Conservation (phyloP, 2,329 filamentous ascomycete species). For the Pseudogymnoascus sp. region DNA sequence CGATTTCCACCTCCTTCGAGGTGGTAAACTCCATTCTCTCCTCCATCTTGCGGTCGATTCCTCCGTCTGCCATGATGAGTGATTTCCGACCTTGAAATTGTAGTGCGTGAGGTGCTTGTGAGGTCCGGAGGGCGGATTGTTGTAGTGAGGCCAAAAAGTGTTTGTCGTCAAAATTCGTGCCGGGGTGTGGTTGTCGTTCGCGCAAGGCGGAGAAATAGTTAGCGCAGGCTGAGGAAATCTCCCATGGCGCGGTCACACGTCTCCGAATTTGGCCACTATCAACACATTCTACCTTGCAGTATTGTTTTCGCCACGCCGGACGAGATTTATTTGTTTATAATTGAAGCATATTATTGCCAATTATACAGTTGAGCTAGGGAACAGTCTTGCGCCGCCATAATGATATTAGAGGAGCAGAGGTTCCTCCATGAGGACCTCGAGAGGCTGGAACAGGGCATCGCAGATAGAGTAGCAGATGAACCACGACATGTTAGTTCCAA, state of each 20-base stretch:
- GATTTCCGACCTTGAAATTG: conserved; percentile 14
- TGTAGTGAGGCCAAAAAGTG: neutral
- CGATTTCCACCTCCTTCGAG: conserved; percentile 73
- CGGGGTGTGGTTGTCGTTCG: neutral
- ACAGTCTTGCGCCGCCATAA: conserved; percentile 27
- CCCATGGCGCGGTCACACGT: neutral
- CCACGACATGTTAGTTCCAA: conserved; percentile 66
- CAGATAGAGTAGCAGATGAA: conserved; percentile 81
- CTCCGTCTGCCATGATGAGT: conserved; percentile 69
- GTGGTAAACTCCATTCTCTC: conserved; percentile 98
- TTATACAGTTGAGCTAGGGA: neutral
- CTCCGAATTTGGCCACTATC: conserved; percentile 7
- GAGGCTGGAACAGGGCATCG: conserved; percentile 87
- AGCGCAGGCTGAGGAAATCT: conserved; percentile 9
- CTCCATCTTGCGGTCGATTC: conserved; percentile 85
- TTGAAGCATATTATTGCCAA: neutral
- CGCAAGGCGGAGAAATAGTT: conserved; percentile 13
- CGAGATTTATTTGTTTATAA: neutral
- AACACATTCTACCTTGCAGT: neutral
- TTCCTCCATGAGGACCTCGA: conserved; percentile 95
- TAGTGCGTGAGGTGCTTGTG: neutral
- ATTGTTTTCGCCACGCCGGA: neutral
- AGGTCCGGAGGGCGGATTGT: conserved; percentile 3
- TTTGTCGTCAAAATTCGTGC: conserved; percentile 2
- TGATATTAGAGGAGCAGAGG: conserved; percentile 90